Percentiles rank a stretch among this genome's conserved stretches.
These are phyloP conservation scores for Moniliella sp. DNA, from an alignment of 1,284 basidiomycete species.

Conservation along the genomic window DNA sequence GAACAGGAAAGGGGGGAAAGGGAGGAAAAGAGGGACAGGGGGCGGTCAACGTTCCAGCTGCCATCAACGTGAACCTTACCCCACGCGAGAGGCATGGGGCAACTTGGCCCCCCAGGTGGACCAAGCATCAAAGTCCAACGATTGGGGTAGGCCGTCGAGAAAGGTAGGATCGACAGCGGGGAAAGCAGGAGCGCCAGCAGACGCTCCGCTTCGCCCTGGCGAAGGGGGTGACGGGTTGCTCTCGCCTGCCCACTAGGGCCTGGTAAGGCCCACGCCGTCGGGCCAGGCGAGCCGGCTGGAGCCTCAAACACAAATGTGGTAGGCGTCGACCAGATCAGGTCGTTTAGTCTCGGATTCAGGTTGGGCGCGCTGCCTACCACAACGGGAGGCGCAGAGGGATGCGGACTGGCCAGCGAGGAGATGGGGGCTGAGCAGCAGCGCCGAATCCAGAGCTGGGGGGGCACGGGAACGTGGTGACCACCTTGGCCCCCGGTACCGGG, in stretches of 20 bases:
- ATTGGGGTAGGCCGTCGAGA: not conserved
- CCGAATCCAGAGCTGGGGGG: not conserved
- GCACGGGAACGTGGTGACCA: not conserved
- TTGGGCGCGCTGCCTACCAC: not conserved
- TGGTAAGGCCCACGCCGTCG: not conserved
- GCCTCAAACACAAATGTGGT: not conserved
- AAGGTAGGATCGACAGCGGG: not conserved
- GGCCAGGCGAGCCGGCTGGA: not conserved
- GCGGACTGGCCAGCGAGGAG: not conserved
- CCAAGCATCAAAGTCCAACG: not conserved
- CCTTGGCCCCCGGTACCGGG: not conserved
- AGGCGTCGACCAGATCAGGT: not conserved
- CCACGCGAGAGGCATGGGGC: no score
- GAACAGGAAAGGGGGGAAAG: no score
- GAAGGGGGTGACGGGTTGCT: no score
- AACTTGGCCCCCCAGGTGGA: not conserved
- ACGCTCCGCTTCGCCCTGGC: no score
- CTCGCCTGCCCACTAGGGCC: no score
- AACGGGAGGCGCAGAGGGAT: not conserved
- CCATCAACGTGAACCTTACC: no score
- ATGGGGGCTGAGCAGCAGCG: not conserved
- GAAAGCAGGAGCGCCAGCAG: no score
- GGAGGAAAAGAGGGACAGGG: no score
- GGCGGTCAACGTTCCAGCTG: no score
- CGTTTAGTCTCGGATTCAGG: not conserved